These are phyloP conservation scores for Parathielavia appendiculata DNA, from an alignment of 495 filamentous ascomycete species.

Conservation along the genomic window DNA sequence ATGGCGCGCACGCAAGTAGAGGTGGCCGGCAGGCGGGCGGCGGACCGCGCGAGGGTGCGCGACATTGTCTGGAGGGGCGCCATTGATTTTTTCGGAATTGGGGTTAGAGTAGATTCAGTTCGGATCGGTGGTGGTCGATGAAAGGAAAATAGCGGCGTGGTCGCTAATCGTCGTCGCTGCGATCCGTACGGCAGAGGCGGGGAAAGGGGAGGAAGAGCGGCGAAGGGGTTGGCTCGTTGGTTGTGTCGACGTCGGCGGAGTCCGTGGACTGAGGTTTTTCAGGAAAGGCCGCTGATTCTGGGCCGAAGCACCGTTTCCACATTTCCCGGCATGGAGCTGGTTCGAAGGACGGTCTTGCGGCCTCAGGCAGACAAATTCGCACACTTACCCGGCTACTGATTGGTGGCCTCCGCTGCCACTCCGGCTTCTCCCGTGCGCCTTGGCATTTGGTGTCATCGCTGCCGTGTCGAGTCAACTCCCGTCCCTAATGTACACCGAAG, in stretches of 20 bases:
- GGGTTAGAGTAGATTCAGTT: not conserved
- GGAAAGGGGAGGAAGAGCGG: not conserved
- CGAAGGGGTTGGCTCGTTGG: not conserved
- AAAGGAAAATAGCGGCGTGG: too few relatives aligned
- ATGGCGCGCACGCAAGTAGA: slow-evolving; percentile 42
- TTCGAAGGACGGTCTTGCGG: slow-evolving; percentile 16
- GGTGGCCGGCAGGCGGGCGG: slow-evolving; percentile 22
- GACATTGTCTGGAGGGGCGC: slow-evolving; percentile 45
- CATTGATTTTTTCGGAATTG: slow-evolving; percentile 30
- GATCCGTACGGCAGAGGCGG: slow-evolving; percentile 5
- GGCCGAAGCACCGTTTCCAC: slow-evolving; percentile 34
- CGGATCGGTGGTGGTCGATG: not conserved
- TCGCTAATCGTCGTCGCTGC: slow-evolving; percentile 1
- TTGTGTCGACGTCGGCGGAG: slow-evolving; percentile 17
- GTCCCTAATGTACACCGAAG: too few relatives aligned
- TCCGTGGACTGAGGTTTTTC: slow-evolving; percentile 48
- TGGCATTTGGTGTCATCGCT: slow-evolving; percentile 6
- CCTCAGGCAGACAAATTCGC: slow-evolving; percentile 29
- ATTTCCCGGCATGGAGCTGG: slow-evolving; percentile 24
- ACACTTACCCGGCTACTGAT: slow-evolving; percentile 26
- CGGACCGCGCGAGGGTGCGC: slow-evolving; percentile 43
- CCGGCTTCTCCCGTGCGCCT: slow-evolving; percentile 28
- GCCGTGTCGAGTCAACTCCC: slow-evolving; percentile 9
- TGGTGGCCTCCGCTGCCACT: slow-evolving; percentile 16
- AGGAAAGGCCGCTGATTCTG: slow-evolving; percentile 30